Percentiles rank a stretch among this genome's conserved stretches.
Conservation (phyloP, 2,329 filamentous ascomycete species). For the Aspergillus quadrilineatus region DNA sequence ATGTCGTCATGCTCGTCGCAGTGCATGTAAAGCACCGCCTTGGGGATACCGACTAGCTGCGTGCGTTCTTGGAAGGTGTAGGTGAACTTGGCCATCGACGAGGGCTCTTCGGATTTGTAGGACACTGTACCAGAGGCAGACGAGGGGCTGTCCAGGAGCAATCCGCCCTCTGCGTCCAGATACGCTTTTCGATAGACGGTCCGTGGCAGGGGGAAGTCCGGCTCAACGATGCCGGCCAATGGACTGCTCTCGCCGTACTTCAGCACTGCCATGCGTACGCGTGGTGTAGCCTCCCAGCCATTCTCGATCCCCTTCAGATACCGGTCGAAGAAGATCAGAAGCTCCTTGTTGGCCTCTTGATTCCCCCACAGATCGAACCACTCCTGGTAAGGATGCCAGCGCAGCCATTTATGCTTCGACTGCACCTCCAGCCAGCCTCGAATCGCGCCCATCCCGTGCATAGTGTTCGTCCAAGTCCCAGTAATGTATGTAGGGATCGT, state of each 20-base stretch:
- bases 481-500: background rate
- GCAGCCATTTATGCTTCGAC: background rate
- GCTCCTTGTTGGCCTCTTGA: background rate
- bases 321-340: background rate
- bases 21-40: background rate
- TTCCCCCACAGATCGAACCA: slow-evolving; percentile 1
- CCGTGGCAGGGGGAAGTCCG: background rate
- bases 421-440: background rate
- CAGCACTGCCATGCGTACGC: background rate
- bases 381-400: background rate
- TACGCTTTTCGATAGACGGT: background rate
- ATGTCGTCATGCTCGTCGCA: background rate
- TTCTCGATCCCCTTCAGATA: background rate
- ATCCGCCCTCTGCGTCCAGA: background rate
- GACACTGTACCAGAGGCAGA: background rate
- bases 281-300: background rate
- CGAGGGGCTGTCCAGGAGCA: no score
- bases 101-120: background rate
- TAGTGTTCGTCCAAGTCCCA: background rate
- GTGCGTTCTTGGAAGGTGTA: background rate
- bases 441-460: background rate
- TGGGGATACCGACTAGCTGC: background rate
- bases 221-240: background rate
- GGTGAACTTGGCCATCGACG: background rate
- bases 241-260: background rate